Percentiles rank a stretch among this genome's conserved stretches.
These are phyloP conservation scores for Candida silvicultrix DNA, from an alignment of 805 yeast genomes.

Conservation along the genomic window DNA sequence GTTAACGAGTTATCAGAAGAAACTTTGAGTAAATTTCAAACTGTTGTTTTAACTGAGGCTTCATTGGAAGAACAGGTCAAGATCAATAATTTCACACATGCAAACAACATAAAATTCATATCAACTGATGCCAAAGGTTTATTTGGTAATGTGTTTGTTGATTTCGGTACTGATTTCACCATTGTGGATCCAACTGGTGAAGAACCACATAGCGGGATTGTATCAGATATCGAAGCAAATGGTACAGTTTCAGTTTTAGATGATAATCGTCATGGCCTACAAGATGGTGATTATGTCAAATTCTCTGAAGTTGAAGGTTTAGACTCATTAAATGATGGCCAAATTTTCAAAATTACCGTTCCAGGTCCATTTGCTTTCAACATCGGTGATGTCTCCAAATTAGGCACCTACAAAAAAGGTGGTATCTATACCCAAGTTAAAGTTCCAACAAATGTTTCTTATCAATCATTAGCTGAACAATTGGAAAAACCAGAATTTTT, in stretches of 20 bases:
- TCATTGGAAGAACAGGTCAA: constrained; percentile 67
- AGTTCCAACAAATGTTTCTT: constrained; percentile 60
- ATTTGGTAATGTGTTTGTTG: constrained; percentile 85
- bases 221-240: constrained; percentile 78
- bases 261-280: constrained; percentile 87
- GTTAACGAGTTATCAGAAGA: constrained; percentile 45
- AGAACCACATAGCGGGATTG: constrained; percentile 82
- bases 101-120: constrained; percentile 69
- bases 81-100: constrained; percentile 72
- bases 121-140: constrained; percentile 81
- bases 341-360: constrained; percentile 70
- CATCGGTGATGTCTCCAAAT: constrained; percentile 46
- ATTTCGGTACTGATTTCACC: constrained; percentile 76
- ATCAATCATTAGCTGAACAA: constrained; percentile 60
- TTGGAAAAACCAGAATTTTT: constrained; percentile 72
- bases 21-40: constrained; percentile 57
- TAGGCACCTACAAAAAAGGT: constrained; percentile 69
- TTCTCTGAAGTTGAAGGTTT: constrained; percentile 84
- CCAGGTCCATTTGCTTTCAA: constrained; percentile 93
- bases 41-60: constrained; percentile 76
- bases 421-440: constrained; percentile 93
- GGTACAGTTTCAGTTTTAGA: constrained; percentile 94
- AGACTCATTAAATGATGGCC: constrained; percentile 65
- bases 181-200: constrained; percentile 88
- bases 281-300: constrained; percentile 87